Evolutionary conservation across 139 green algal genomes (phyloP), one percentile per base, ranked within the genome.

Genomic region (Pleodorina starrii): DNA sequence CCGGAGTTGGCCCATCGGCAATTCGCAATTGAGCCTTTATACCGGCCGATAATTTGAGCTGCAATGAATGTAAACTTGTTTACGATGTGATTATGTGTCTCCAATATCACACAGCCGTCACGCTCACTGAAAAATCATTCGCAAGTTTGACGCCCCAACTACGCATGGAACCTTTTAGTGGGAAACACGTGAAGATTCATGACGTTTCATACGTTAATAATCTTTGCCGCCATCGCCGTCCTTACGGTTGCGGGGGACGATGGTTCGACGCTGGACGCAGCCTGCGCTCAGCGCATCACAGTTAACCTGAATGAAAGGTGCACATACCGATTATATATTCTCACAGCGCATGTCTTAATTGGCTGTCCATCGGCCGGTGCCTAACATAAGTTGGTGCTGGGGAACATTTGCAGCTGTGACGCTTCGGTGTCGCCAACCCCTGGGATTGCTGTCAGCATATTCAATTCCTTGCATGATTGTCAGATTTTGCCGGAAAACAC

Each of bases 241-340:
- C 35, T 73, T 73, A 73, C 63, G 27, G 63, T 73, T 73, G 25
- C 63, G 32, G 63, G n/a, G 63, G 63, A 73, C 63, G 63, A 73
- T n/a, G n/a, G n/a, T n/a, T n/a, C n/a, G n/a, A n/a, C 27, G 29
- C 63, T 4, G 63, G 32, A 23, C 2, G n/a, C 27, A 38, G 25
- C 63, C 63, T 73, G 63, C 63, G 21, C 19, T 73, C 63, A 73
- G 63, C 2, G 5, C 35, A 73, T 73, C 32, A 16, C 63, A 40
- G 16, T 19, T 36, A 38, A 38, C 27, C n/a, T 73, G 11, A 38
- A 40, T 23, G 29, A 36, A 73, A 73, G 63, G 63, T 73, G 63
- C 63, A 73, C 32, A 38, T 10, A 35, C 32, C 2, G 63, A 38
- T 3, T 19, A 73, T 38, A 73, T 36, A 19, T 38, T 73, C 5